phyloP scores from a whole-genome alignment of 768 basidiomycete species.

The Suillus decipiens region DNA sequence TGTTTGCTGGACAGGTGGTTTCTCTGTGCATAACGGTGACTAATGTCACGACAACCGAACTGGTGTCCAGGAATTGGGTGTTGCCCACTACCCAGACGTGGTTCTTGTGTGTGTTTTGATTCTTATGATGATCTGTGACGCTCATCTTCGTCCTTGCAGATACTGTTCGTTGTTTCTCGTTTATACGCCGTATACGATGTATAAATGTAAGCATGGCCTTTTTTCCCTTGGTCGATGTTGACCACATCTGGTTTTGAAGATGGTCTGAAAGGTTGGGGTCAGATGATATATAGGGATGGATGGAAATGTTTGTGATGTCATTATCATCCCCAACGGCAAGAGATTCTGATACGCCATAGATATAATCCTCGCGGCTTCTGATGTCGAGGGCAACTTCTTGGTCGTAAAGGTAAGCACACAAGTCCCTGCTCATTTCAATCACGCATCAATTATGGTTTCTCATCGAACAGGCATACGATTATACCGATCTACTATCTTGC shows the following conservation, averaged over 20 bases:
- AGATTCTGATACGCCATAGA: conserved; percentile 44
- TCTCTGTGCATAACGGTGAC: conserved; percentile 90
- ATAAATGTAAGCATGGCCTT: conserved; percentile 59
- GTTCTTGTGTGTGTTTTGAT: conserved; percentile 62
- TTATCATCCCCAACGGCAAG: background rate
- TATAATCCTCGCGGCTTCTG: conserved; percentile 73
- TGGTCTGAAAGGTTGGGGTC: conserved; percentile 83
- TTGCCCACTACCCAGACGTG: conserved; percentile 82
- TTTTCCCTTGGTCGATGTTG: conserved; percentile 1
- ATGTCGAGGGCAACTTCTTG: conserved; percentile 88
- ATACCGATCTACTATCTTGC: conserved; percentile 84
- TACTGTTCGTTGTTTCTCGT: conserved; percentile 75
- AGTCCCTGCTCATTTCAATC: background rate
- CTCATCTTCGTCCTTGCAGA: conserved; percentile 38
- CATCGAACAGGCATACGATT: conserved; percentile 66
- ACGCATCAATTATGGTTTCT: conserved; percentile 4
- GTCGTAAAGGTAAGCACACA: conserved; percentile 62
- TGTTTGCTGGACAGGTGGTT: conserved; percentile 79
- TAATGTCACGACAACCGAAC: conserved; percentile 82
- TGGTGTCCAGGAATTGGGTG: conserved; percentile 67
- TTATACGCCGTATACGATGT: conserved; percentile 90
- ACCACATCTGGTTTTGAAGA: conserved; percentile 53
- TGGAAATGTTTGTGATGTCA: conserved; percentile 72
- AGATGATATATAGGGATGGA: conserved; percentile 70
- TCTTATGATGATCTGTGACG: conserved; percentile 1